Evolutionary conservation across 257 asterid species (phyloP).

Genomic region (Salvia hispanica): DNA sequence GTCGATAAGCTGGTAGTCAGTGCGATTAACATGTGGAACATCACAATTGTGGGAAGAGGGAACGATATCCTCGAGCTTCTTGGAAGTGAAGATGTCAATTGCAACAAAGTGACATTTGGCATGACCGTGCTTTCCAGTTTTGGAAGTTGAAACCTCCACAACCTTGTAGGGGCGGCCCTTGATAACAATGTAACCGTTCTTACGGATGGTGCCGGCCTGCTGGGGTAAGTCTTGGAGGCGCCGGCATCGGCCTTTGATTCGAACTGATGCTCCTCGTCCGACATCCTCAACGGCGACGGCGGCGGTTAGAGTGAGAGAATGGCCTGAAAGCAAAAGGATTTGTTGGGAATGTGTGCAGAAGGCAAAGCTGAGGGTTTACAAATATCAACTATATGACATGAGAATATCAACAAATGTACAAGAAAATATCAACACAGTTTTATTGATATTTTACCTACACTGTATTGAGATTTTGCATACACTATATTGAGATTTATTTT

Average conservation of each 20-base stretch:
- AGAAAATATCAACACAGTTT: no score
- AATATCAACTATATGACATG: no score
- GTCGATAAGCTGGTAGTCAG: conserved; percentile 91
- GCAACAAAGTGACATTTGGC: conserved; percentile 93
- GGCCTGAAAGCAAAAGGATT: background rate
- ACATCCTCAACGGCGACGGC: conserved; percentile 47
- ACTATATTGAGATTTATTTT: no score
- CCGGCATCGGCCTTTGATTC: conserved; percentile 77
- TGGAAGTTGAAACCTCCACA: conserved; percentile 94
- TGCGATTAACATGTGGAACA: conserved; percentile 88
- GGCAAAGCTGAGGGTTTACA: background rate
- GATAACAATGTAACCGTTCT: conserved; percentile 62
- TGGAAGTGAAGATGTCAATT: conserved; percentile 81
- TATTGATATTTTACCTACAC: no score
- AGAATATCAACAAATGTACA: no score
- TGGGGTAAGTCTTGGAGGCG: conserved; percentile 65
- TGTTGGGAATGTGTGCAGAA: background rate
- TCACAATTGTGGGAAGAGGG: conserved; percentile 96
- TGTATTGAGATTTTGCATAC: no score
- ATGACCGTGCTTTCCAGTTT: conserved; percentile 95
- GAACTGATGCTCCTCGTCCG: conserved; percentile 73
- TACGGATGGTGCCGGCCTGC: conserved; percentile 73
- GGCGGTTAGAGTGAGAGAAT: conserved; percentile 23
- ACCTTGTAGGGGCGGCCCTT: conserved; percentile 76
- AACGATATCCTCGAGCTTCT: conserved; percentile 96